A percentile compares a stretch with the other conserved stretches of the same genome.
phyloP scores from a whole-genome alignment of 345 rosid species.

The Ceriops zippeliana region DNA sequence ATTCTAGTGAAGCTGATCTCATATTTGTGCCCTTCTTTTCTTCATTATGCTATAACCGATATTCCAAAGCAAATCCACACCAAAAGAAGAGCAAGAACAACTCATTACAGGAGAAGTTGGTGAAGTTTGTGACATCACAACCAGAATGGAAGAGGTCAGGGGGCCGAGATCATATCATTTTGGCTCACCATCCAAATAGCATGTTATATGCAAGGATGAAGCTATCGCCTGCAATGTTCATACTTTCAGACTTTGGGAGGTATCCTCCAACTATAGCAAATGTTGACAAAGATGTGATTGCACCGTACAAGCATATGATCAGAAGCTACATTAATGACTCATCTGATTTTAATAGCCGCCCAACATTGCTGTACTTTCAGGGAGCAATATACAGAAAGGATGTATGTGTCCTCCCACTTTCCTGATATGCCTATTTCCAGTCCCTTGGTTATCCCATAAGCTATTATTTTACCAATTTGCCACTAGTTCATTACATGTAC shows the following conservation, averaged over 20 bases:
- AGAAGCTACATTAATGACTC: constrained; percentile 54
- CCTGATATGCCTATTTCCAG: background rate
- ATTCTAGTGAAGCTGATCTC: constrained; percentile 81
- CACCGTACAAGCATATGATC: constrained; percentile 86
- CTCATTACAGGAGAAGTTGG: constrained; percentile 63
- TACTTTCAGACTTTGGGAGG: constrained; percentile 89
- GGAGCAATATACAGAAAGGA: constrained; percentile 97
- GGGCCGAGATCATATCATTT: constrained; percentile 68
- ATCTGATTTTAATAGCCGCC: constrained; percentile 64
- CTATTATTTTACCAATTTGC: background rate
- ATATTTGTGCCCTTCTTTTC: constrained; percentile 89
- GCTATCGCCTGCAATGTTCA: constrained; percentile 75
- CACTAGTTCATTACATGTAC: too few species aligned
- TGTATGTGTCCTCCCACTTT: constrained; percentile 44
- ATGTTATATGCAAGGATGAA: constrained; percentile 71
- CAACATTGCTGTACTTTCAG: constrained; percentile 80
- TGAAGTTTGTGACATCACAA: constrained; percentile 49
- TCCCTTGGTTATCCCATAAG: background rate
- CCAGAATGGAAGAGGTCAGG: constrained; percentile 77
- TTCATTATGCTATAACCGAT: constrained; percentile 72
- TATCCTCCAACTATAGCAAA: constrained; percentile 78
- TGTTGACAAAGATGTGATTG: constrained; percentile 81
- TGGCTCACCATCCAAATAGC: constrained; percentile 98
- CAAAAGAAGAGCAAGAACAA: constrained; percentile 58
- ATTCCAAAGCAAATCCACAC: constrained; percentile 58